Evolutionary conservation across 192 early-diverging fungal genomes (phyloP), one percentile per base, ranked within the genome.

Genomic region (Linnemannia schmuckeri): DNA sequence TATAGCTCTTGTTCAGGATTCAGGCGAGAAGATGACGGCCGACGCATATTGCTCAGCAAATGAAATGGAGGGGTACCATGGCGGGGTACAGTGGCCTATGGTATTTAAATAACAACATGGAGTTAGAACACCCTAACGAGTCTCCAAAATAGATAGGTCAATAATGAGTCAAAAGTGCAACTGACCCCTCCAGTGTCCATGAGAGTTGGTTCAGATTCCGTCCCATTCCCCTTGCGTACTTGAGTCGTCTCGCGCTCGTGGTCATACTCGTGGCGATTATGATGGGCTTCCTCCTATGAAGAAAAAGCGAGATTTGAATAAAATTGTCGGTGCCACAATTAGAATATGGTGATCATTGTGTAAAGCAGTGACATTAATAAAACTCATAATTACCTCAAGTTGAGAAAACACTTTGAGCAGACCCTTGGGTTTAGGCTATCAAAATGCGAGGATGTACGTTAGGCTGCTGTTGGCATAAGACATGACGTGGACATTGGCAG

Each of bases 201-300:
- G 15, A 76, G 71, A 9, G 74, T 44, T 57, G 40, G 55, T 47
- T 47, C 68, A 6, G 63, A 63, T 22, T 71, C 70, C 4, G 70
- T 69, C 70, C 66, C 52, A 72, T 74, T 61, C 22, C 72, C 72
- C 35, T 76, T 85, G 30, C 83, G 78, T 70, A 86, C 84, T 81
- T 86, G 84, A 18, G 84, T 86, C 47, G 84, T 86, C 61, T 86
- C 84, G 49, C 84, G 46, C 52, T 86, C 84, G 54, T 86, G 84
- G 46, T 86, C 79, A 52, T 86, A 86, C 38, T 86, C 84, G 38
- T 86, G 84, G 35, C 74, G 73, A 54, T 86, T 86, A 68, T 86
- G 84, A 74, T 86, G 84, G 12, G 72, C 70, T 22, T 86, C 84
- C 44, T 86, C 84, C 84, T 86, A 74, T 24, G 22, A 52, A 52